Conservation (phyloP, 2,329 filamentous ascomycete species). For the Metarhizium sp. region DNA sequence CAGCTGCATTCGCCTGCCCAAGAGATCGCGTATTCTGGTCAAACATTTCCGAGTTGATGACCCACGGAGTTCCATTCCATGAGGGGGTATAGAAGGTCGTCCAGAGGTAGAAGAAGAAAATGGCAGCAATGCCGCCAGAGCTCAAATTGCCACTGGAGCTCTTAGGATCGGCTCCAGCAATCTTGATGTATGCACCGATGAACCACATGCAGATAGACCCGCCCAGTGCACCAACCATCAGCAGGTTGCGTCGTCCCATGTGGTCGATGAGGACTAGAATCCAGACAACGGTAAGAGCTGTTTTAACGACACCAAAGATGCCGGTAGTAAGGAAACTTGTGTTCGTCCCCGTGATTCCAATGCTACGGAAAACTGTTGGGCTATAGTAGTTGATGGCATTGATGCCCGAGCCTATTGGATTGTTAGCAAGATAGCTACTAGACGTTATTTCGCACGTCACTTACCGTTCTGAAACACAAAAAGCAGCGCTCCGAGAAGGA, state of each 20-base stretch:
- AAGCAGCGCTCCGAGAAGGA: slow-evolving; percentile 63
- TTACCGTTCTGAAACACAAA: slow-evolving; percentile 71
- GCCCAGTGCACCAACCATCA: slow-evolving; percentile 50
- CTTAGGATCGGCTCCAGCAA: slow-evolving; percentile 23
- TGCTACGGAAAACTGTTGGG: slow-evolving; percentile 19
- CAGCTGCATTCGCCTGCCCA: slow-evolving; percentile 62
- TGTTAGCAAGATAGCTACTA: not conserved
- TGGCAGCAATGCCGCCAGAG: slow-evolving; percentile 53
- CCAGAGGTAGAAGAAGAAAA: slow-evolving; percentile 53
- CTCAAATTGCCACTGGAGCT: slow-evolving; percentile 5
- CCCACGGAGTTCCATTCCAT: slow-evolving; percentile 70
- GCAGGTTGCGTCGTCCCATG: slow-evolving; percentile 41
- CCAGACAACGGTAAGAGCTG: slow-evolving; percentile 33
- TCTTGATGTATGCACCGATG: slow-evolving; percentile 36
- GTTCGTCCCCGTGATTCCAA: slow-evolving; percentile 16
- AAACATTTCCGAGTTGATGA: slow-evolving; percentile 69
- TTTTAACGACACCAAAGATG: slow-evolving; percentile 19
- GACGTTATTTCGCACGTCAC: slow-evolving; percentile 6
- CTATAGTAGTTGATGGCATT: slow-evolving; percentile 23
- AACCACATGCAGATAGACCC: slow-evolving; percentile 62
- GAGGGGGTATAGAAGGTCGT: slow-evolving; percentile 57
- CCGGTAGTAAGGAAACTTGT: slow-evolving; percentile 20
- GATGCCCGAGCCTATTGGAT: slow-evolving; percentile 15
- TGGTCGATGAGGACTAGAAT: slow-evolving; percentile 17
- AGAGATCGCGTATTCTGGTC: slow-evolving; percentile 53